Percentiles rank a stretch among this genome's conserved stretches.
Evolutionary conservation across 768 basidiomycete genomes (phyloP).

Genomic region (Termitomyces sp.): DNA sequence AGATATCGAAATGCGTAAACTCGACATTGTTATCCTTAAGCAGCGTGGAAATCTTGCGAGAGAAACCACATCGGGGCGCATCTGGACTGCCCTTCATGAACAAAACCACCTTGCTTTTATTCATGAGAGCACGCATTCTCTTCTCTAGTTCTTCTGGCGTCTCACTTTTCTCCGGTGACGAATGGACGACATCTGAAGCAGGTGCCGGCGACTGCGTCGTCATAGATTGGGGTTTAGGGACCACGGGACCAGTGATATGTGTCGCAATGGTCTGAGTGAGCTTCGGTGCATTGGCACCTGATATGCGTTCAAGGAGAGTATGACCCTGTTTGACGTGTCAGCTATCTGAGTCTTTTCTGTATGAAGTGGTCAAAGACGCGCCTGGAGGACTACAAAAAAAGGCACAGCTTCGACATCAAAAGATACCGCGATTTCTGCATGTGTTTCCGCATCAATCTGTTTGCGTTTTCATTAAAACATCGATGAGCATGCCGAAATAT

Average conservation of each 20-base stretch:
- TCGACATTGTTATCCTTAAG: constrained; percentile 57
- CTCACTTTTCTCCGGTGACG: constrained; percentile 30
- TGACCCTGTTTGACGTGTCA: constrained; percentile 59
- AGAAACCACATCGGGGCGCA: constrained; percentile 81
- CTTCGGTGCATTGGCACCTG: constrained; percentile 70
- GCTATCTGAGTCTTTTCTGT: background rate
- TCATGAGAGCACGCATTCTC: constrained; percentile 71
- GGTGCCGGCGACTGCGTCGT: constrained; percentile 38
- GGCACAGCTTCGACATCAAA: constrained; percentile 93
- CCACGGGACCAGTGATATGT: constrained; percentile 36
- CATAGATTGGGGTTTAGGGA: constrained; percentile 38
- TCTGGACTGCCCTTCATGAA: constrained; percentile 91
- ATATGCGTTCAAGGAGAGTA: constrained; percentile 69
- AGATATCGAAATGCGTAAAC: constrained; percentile 80
- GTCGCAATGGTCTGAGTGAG: constrained; percentile 59
- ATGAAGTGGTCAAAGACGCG: constrained; percentile 25
- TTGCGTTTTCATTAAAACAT: background rate
- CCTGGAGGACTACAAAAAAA: constrained; percentile 73
- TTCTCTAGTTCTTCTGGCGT: constrained; percentile 59
- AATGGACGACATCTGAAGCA: constrained; percentile 17
- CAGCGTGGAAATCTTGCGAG: constrained; percentile 64
- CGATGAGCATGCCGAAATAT: background rate
- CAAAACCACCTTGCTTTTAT: constrained; percentile 67
- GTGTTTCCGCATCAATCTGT: constrained; percentile 81
- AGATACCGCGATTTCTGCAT: constrained; percentile 82